Percentiles rank a stretch among this genome's conserved stretches.
phyloP scores from a whole-genome alignment of 208 protist species.

The Borovskyia barvae region DNA sequence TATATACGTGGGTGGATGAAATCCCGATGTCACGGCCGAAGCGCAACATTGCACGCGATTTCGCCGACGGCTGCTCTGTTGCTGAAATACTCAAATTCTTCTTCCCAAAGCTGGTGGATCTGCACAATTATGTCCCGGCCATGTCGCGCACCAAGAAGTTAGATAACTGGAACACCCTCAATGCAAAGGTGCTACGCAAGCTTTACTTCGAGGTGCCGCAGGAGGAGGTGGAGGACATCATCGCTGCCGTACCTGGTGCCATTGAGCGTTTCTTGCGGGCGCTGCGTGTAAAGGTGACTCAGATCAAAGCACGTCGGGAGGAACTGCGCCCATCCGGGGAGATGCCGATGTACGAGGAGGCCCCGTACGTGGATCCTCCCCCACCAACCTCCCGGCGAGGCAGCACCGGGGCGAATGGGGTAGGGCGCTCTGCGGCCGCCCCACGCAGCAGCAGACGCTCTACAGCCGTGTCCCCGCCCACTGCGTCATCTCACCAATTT shows the following conservation, averaged over 20 bases:
- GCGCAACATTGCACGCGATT: constrained; percentile 97
- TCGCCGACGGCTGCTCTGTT: constrained; percentile 96
- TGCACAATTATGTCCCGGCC: constrained; percentile 97
- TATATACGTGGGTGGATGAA: constrained; percentile 97
- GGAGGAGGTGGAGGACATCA: constrained; percentile 91
- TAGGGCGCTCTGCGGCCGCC: not conserved
- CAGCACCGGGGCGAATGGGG: not conserved
- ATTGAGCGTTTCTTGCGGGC: constrained; percentile 93
- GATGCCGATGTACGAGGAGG: constrained; percentile 9
- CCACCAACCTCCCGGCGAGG: not conserved
- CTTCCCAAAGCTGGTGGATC: constrained; percentile 96
- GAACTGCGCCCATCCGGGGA: constrained; percentile 15
- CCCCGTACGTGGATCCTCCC: constrained; percentile 2
- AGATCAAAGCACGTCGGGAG: constrained; percentile 66
- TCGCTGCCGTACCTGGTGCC: constrained; percentile 83
- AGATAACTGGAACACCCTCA: constrained; percentile 97
- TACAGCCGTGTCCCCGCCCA: not conserved
- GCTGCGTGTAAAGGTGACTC: constrained; percentile 87
- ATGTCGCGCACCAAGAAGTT: constrained; percentile 90
- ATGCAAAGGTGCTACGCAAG: constrained; percentile 93
- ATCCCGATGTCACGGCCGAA: constrained; percentile 96
- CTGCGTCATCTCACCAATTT: not conserved
- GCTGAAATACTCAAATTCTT: constrained; percentile 97
- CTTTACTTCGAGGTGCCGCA: constrained; percentile 89
- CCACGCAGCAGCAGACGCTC: not conserved